Base-by-base conservation (phyloP, 306 rosid species). In the Vigna trinervia region DNA sequence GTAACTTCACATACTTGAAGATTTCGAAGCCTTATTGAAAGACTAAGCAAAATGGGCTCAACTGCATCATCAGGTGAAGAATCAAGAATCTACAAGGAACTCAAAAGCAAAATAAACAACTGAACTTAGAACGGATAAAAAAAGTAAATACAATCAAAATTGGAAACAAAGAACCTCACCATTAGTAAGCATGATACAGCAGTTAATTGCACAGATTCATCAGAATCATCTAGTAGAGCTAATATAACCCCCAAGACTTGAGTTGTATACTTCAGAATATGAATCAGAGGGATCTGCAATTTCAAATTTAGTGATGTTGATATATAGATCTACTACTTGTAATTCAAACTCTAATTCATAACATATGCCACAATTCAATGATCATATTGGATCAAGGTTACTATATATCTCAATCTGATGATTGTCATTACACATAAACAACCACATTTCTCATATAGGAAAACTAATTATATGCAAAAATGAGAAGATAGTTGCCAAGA, bases 181-280 rank as follows among this genome's bases (percentile, higher is more conserved):
- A 73, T 90, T 73, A 94, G 93, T 69, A 92, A 87, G 89, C 96
- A 90, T 52, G 97, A 87, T 63, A 94, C 94, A 72, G 97, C 96
- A 79, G 98, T 94, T 83, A 90, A 84, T 74, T 94, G 98, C 77
- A 94, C 98, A 67, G 89, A 85, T 89, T 92, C 98, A 84, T 88
- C 90, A 26, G 88, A 84, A 84, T 94, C 98, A 71, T 94, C 98
- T 7, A 94, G 91, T 75, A 94, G 85, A 43, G 98, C 98, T 86
- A 92, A 81, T 85, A 90, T 89, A 36, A 94, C 98, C 71, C 98
- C 96, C 82, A 94, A 79, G 69, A 92, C 88, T 85, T 92, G 97
- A 78, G 90, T 66, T 67, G 97, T 86, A 84, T 90, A 89, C 75
- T 87, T 85, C 81, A 85, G 80, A 82, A 94, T 89, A 86, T 92